Conservation (phyloP, 1,139 yeast genomes). For the Candida smagusa region DNA sequence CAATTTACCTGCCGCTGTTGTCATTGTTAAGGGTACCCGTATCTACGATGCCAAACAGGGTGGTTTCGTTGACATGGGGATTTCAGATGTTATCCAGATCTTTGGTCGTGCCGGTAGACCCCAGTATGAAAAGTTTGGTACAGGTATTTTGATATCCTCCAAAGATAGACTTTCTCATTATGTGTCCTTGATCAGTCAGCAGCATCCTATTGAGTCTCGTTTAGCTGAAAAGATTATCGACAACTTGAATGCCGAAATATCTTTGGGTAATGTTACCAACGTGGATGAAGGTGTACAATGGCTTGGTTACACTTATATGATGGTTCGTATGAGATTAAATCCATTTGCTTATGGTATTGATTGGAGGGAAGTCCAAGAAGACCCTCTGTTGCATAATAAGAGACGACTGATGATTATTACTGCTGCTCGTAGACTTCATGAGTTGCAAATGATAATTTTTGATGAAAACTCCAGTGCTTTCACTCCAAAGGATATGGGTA, state of each 20-base stretch:
- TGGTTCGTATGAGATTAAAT: constrained; percentile 90
- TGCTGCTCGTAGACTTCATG: constrained; percentile 81
- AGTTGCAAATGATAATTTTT: constrained; percentile 87
- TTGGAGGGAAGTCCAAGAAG: constrained; percentile 80
- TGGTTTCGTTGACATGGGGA: constrained; percentile 89
- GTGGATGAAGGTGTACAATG: constrained; percentile 94
- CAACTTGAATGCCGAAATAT: constrained; percentile 92
- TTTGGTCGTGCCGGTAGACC: constrained; percentile 99
- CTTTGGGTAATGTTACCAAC: constrained; percentile 92
- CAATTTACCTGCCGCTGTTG: constrained; percentile 96
- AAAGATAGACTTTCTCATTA: constrained; percentile 83
- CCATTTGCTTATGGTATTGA: constrained; percentile 93
- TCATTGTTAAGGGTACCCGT: constrained; percentile 93
- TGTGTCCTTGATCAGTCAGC: constrained; percentile 82
- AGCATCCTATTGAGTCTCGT: constrained; percentile 93
- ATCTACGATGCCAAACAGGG: constrained; percentile 94
- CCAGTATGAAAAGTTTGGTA: constrained; percentile 88
- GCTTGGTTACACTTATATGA: constrained; percentile 94
- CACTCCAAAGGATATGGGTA: constrained; percentile 83
- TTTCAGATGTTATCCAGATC: constrained; percentile 94
- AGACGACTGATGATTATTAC: constrained; percentile 70
- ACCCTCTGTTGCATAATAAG: constrained; percentile 72
- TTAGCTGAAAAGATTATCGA: constrained; percentile 78
- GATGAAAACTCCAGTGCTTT: constrained; percentile 83
- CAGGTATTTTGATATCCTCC: constrained; percentile 86